Evolutionary conservation across 164 flowering plant species (phyloP).

Genomic region (Aristolochia contorta): DNA sequence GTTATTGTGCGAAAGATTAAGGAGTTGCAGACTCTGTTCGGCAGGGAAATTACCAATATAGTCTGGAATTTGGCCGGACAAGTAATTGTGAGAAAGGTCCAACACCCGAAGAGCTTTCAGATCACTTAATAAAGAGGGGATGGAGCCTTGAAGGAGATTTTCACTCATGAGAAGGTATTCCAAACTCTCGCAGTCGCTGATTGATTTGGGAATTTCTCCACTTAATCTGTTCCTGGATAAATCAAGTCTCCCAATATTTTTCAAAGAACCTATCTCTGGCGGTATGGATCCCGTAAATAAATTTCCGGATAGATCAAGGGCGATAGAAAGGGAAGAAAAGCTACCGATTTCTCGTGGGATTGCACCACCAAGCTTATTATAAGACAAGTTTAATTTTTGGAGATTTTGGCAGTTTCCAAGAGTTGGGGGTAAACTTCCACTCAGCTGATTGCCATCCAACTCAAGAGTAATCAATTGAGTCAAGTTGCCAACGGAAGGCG

Average conservation of each 20-base stretch:
- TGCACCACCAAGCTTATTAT: no score
- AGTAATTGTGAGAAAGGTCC: no score
- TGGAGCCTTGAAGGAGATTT: conserved; percentile 20
- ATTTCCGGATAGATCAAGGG: conserved; percentile 21
- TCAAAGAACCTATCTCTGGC: no score
- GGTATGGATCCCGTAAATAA: conserved; percentile 25
- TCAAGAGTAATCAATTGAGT: no score
- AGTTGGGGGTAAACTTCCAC: conserved; percentile 6
- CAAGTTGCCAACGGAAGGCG: no score
- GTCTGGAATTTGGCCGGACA: no score
- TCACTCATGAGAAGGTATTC: conserved; percentile 7
- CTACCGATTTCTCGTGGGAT: conserved; percentile 28
- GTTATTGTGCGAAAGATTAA: no score
- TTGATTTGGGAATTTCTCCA: conserved; percentile 25
- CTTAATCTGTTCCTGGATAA: conserved; percentile 22
- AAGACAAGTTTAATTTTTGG: background rate
- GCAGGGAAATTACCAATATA: no score
- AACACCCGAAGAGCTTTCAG: conserved; percentile 7
- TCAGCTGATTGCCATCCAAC: conserved; percentile 11
- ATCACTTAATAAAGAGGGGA: conserved; percentile 13
- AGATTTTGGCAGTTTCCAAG: background rate
- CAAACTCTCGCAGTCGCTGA: conserved; percentile 7
- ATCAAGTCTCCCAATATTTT: conserved; percentile 16
- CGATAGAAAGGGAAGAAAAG: conserved; percentile 5
- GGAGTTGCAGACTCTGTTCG: no score